These are phyloP conservation scores for Pyrus betulifolia DNA, from an alignment of 306 rosid species.

Conservation along the genomic window DNA sequence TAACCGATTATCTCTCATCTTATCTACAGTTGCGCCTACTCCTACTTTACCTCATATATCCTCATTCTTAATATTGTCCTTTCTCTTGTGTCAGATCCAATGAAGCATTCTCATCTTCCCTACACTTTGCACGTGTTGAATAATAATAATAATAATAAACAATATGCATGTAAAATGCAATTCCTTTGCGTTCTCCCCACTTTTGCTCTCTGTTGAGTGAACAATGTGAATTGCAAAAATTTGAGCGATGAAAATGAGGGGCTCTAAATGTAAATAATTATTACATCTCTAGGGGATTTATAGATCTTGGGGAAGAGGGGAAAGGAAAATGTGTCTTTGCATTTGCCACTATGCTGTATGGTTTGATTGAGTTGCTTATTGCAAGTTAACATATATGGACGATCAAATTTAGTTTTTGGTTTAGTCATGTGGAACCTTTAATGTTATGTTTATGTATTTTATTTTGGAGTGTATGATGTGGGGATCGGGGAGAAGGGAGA, in stretches of 20 bases:
- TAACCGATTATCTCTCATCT: no score
- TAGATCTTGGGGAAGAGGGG: background rate
- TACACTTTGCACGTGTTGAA: no score
- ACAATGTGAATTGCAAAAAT: background rate
- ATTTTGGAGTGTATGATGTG: background rate
- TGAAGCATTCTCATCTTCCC: no score
- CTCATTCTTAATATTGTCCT: no score
- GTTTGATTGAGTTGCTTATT: background rate
- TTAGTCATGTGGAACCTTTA: background rate
- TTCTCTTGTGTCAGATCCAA: no score
- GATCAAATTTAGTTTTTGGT: background rate
- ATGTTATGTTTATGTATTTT: background rate
- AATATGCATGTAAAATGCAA: background rate
- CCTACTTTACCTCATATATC: no score
- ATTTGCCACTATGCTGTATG: background rate
- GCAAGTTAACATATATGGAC: background rate
- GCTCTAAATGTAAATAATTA: background rate
- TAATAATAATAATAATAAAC: no score
- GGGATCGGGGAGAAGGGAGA: background rate
- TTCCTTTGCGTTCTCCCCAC: background rate
- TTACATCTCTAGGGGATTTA: background rate
- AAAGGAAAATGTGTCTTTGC: background rate
- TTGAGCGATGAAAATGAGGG: background rate
- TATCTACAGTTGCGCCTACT: no score
- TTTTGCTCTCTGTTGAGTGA: background rate